Evolutionary conservation across 208 protist species (phyloP).

Genomic region (Novymonas esmeraldas): DNA sequence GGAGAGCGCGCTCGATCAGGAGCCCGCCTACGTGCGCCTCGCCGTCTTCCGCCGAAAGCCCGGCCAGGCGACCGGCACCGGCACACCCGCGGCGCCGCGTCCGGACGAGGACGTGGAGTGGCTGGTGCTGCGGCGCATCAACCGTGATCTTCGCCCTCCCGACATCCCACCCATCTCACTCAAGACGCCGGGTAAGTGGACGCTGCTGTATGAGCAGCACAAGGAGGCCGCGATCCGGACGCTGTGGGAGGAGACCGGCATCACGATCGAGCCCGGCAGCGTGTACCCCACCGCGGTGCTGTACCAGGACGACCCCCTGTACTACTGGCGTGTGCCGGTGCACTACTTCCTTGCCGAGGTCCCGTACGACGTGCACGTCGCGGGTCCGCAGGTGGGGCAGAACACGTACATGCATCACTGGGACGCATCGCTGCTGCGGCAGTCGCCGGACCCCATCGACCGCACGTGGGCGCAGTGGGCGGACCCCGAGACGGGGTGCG

Average conservation of each 20-base stretch:
- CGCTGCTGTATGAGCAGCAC: slow-evolving; percentile 85
- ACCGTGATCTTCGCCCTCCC: slow-evolving; percentile 83
- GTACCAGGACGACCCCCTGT: slow-evolving; percentile 54
- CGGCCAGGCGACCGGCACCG: slow-evolving; percentile 10
- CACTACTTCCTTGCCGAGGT: slow-evolving; percentile 90
- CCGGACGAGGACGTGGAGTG: slow-evolving; percentile 68
- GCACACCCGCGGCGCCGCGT: not conserved
- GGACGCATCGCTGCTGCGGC: slow-evolving; percentile 76
- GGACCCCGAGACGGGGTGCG: slow-evolving; percentile 84
- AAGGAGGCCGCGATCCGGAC: slow-evolving; percentile 89
- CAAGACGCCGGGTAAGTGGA: slow-evolving; percentile 92
- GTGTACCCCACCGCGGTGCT: slow-evolving; percentile 78
- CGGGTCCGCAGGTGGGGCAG: slow-evolving; percentile 74
- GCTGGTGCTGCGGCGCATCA: slow-evolving; percentile 90
- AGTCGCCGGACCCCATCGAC: slow-evolving; percentile 90
- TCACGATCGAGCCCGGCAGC: slow-evolving; percentile 65
- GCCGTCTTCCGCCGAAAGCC: slow-evolving; percentile 81
- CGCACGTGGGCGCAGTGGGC: slow-evolving; percentile 83
- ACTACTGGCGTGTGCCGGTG: slow-evolving; percentile 90
- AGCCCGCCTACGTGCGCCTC: slow-evolving; percentile 86
- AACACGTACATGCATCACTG: slow-evolving; percentile 86
- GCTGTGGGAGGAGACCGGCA: slow-evolving; percentile 91
- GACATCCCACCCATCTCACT: slow-evolving; percentile 92
- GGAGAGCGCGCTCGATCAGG: slow-evolving; percentile 74
- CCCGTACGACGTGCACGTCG: slow-evolving; percentile 75